Base-by-base conservation (phyloP, 306 rosid species). In the Quercus rubra region DNA sequence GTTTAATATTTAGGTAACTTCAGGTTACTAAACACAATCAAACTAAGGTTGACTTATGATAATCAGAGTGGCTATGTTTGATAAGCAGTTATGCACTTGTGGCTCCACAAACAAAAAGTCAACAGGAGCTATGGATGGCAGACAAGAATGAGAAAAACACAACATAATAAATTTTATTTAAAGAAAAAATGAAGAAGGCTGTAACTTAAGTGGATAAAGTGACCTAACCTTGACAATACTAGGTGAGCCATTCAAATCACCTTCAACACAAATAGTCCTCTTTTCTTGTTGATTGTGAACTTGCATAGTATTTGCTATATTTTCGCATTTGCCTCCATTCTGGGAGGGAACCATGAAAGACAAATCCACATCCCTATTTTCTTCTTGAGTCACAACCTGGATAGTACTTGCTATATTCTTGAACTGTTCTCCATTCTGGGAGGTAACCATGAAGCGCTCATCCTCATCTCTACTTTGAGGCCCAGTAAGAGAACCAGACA, bases 151-250 rank as follows among this genome's bases (percentile, higher is more conserved):
- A 41, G 46, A 41, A 41, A 41, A 41, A 41, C 46, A 41, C 18
- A 49, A 27, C 6, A 49, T n/a, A 67, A 25, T 3, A 18, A 62
- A 33, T 57, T 71, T 55, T 62, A 66, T 25, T 66, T 15, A 77
- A 35, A 70, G 70, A 64, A 57, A 41, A 76, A 33, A 38, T 55
- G 14, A 30, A 17, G 55, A 79, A 63, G 19, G 63, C 46, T 70
- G 64, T 74, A 61, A 46, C 77, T 70, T 58, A 69, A 77, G 77
- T 2, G 80, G 84, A 76, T 33, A 74, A 70, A 74, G 76, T 28
- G 23, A 80, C 41, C 81, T 30, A 30, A 86, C 91, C 87, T 87
- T 78, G 56, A 35, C 61, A 80, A 64, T 77, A 77, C 74, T 86
- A 23, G 83, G 82, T 74, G 83, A 77, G 76, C 74, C 88, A 80